Evolutionary conservation across 441 rosid species (phyloP).

Genomic region (Pelargonium citronellum): DNA sequence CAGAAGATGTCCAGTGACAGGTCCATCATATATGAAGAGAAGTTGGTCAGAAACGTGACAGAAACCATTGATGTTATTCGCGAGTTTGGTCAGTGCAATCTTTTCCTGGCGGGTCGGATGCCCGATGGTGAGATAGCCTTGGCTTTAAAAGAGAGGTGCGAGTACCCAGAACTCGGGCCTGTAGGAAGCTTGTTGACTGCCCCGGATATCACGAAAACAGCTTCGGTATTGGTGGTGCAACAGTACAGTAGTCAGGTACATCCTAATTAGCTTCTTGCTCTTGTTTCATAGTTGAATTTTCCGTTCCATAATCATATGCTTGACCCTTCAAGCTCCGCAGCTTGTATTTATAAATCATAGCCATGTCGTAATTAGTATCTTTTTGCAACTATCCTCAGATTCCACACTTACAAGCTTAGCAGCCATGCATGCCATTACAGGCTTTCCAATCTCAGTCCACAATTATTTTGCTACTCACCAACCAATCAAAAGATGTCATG

Average conservation of each 20-base stretch:
- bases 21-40: conserved; percentile 41
- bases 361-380: no score
- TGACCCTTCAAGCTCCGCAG: no score
- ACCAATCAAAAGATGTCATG: no score
- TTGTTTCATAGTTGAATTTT: no score
- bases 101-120: conserved; percentile 50
- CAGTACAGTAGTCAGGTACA: conserved; percentile 29
- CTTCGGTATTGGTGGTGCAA: conserved; percentile 64
- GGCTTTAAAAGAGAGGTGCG: conserved; percentile 21
- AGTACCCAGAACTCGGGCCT: conserved; percentile 43
- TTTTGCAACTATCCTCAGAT: no score
- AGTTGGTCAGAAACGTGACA: conserved; percentile 20
- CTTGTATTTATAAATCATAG: no score
- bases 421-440: no score
- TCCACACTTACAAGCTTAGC: no score
- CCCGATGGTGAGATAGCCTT: conserved; percentile 32
- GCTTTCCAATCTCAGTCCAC: no score
- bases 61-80: conserved; percentile 27
- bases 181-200: conserved; percentile 33
- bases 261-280: background rate
- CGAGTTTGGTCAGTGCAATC: conserved; percentile 32
- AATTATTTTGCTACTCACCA: no score
- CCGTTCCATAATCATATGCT: no score
- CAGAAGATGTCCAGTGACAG: conserved; percentile 23
- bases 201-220: conserved; percentile 37